Conservation (phyloP, 2,329 filamentous ascomycete species). For the Zasmidium citrigriseum region DNA sequence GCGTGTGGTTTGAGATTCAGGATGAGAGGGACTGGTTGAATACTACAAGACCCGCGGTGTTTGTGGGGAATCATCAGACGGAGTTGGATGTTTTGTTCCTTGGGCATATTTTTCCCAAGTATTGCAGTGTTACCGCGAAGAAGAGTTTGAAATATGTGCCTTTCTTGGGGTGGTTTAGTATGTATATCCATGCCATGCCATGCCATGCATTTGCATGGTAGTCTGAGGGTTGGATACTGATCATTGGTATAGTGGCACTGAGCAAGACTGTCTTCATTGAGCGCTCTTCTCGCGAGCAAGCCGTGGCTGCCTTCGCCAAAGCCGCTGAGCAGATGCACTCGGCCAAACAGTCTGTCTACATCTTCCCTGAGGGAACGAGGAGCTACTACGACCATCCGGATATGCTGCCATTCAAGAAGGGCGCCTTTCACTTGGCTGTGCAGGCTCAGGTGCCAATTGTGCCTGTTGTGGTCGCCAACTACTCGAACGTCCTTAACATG, state of each 20-base stretch:
- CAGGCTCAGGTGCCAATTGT: conserved; percentile 93
- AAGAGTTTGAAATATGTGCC: conserved; percentile 75
- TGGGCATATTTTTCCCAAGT: conserved; percentile 82
- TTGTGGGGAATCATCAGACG: conserved; percentile 89
- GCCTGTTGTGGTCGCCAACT: conserved; percentile 64
- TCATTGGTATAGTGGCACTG: conserved; percentile 57
- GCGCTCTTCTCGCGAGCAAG: conserved; percentile 78
- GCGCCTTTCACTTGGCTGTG: conserved; percentile 92
- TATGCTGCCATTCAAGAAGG: conserved; percentile 97
- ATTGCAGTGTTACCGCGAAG: conserved; percentile 94
- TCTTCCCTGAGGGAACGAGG: conserved; percentile 90
- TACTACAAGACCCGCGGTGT: conserved; percentile 75
- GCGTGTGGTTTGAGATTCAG: conserved; percentile 73
- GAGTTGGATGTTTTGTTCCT: conserved; percentile 94
- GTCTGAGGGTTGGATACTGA: conserved; percentile 6
- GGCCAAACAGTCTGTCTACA: conserved; percentile 70
- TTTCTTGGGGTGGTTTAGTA: conserved; percentile 89
- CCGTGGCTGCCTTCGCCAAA: conserved; percentile 79
- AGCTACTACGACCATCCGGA: conserved; percentile 81
- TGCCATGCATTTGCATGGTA: not conserved
- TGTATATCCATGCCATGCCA: conserved; percentile 16
- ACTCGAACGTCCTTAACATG: conserved; percentile 49
- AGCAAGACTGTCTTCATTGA: conserved; percentile 95
- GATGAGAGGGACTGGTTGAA: conserved; percentile 36
- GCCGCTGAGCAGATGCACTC: conserved; percentile 77